Base-by-base conservation (phyloP, 1,284 basidiomycete genomes). In the Pyrrhoderma lamaoense region DNA sequence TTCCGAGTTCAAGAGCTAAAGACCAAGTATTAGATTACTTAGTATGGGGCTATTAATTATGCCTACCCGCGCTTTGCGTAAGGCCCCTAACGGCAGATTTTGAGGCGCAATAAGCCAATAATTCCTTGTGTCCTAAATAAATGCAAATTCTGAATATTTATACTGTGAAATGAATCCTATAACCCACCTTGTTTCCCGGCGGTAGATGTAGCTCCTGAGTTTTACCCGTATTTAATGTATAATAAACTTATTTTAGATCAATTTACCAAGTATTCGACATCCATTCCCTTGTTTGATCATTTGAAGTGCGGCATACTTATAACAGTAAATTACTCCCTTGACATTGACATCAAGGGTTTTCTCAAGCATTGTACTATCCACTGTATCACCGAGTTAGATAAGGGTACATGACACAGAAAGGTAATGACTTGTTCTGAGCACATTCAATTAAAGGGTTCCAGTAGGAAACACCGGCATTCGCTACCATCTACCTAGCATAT, bases 251-350 rank as follows among this genome's bases (percentile, higher is more conserved):
- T 31, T 31, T 31, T 31, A 31, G 5, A 11, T 5, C 27, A 31
- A 31, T 31, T 31, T 31, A 49, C 54, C 56, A n/a, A 57, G 53
- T 7, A 52, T 55, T 31, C 52, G 46, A 23, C 56, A 49, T 21
- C 53, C 49, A 16, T 47, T 43, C 7, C 51, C 49, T 42, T 58
- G 57, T 31, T 57, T 55, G 36, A 58, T 46, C 57, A 58, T 58
- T 31, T 58, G 57, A 18, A 35, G 46, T n/a, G 56, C 57, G 11
- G 57, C 56, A 40, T 52, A 45, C 34, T 54, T 55, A 43, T 53
- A 58, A 39, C 57, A 57, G 9, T 57, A 46, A 40, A 58, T 49
- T 8, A 45, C 40, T 14, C 56, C 51, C 11, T 42, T 46, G 14
- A 57, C 39, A 43, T 57, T 58, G 4, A 59, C 53, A n/a, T 42